Base-by-base conservation (phyloP, 768 basidiomycete genomes). In the Amanita rubescens region DNA sequence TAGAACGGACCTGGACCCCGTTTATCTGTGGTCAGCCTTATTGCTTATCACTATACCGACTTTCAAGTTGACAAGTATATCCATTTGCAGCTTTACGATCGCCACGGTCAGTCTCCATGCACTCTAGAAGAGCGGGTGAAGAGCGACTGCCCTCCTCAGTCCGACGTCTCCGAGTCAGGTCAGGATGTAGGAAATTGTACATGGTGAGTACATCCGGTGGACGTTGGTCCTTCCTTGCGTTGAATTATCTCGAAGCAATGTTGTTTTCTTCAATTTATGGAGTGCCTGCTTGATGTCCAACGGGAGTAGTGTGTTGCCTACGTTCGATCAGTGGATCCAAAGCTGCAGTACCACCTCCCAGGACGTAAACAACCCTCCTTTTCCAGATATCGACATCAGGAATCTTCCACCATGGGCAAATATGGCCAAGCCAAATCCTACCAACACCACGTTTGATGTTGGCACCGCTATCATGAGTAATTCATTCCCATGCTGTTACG, bases 221-320 rank as follows among this genome's bases (percentile, higher is more conserved):
- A 19, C 25, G 10, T 25, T 44, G 6, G 33, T 34, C 32, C 15
- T 15, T 11, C 15, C n/a, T 22, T 9, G 10, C 9, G n/a, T 15
- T 34, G 27, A 53, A 19, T 41, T 17, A 34, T 17, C 15, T 15
- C 17, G 27, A n/a, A 53, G 51, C 30, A 53, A 53, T 35, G 20
- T 53, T 32, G 11, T 53, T 10, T 53, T 53, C 42, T 53, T 53
- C 41, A 53, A 53, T 24, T 17, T 53, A n/a, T 53, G 51, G 51
- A 53, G 51, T 19, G 51, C 51, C 35, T 53, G 51, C 42, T 19
- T 53, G 15, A 9, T 53, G 20, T 53, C 37, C 42, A 20, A 15
- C 19, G 41, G 41, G 2, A 53, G 45, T 30, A 17, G 35, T 15
- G 15, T 38, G 15, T 27, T 41, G 17, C 49, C 49, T 11, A 51